A percentile compares a stretch with the other conserved stretches of the same genome.
These are phyloP conservation scores for Alternaria hordeiaustralica DNA, from an alignment of 2,329 filamentous ascomycete genomes.

Conservation along the genomic window DNA sequence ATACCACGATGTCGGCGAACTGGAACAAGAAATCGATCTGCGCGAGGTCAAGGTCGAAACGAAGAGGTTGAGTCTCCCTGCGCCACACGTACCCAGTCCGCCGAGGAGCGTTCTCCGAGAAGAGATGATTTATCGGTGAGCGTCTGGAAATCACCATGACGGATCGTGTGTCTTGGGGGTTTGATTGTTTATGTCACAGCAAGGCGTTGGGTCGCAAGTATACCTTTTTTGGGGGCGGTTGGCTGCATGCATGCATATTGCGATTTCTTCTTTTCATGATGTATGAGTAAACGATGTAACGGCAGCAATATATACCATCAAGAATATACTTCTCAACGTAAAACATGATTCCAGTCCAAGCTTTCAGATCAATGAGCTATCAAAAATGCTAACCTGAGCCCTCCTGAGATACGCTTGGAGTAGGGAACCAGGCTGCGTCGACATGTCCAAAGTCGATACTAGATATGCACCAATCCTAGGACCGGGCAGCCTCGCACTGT, in stretches of 20 bases:
- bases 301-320: background rate
- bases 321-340: background rate
- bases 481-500: background rate
- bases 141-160: too few relatives aligned
- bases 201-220: background rate
- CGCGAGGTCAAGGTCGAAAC: conserved; percentile 33
- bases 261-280: background rate
- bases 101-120: conserved; percentile 19
- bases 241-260: background rate
- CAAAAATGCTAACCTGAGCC: background rate
- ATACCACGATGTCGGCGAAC: conserved; percentile 41
- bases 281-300: background rate
- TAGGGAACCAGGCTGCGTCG: background rate
- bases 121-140: conserved; percentile 25
- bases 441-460: background rate
- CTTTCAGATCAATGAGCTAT: background rate
- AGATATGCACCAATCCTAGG: background rate
- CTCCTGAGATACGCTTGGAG: background rate
- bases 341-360: background rate
- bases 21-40: conserved; percentile 42
- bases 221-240: background rate
- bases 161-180: background rate
- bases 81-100: conserved; percentile 22
- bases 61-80: conserved; percentile 26
- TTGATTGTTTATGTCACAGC: background rate